phyloP scores from a whole-genome alignment of 352 stramenopile species.

The Globisporangium uncinulatum region DNA sequence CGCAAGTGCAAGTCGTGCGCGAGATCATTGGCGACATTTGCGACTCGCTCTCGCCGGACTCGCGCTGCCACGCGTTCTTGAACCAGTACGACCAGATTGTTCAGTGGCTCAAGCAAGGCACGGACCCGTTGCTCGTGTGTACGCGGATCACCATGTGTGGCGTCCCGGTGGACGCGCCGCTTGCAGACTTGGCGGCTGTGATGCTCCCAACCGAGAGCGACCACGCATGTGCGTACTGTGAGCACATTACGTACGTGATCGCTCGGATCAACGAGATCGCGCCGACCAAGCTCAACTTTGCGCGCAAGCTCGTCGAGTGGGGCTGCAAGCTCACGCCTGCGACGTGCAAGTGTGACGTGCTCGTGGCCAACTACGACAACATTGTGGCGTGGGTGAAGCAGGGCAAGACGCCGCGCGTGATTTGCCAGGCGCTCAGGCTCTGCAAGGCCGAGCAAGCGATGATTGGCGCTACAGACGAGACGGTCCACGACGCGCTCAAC shows the following conservation, averaged over 20 bases:
- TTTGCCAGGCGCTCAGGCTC: constrained; percentile 56
- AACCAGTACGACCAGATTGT: constrained; percentile 76
- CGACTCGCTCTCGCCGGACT: constrained; percentile 58
- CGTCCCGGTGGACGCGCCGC: background rate
- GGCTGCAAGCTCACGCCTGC: constrained; percentile 10
- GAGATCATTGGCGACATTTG: constrained; percentile 75
- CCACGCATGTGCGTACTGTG: constrained; percentile 13
- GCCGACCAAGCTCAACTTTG: constrained; percentile 8
- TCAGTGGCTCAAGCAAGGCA: constrained; percentile 68
- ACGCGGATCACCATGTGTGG: constrained; percentile 54
- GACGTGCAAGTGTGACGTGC: constrained; percentile 13
- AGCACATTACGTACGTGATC: constrained; percentile 5
- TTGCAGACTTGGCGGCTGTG: constrained; percentile 2
- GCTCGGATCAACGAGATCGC: constrained; percentile 6
- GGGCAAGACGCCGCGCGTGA: constrained; percentile 54
- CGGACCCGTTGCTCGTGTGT: constrained; percentile 56
- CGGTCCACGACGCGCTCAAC: constrained; percentile 23
- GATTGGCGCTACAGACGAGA: constrained; percentile 4
- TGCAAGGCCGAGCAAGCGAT: constrained; percentile 16
- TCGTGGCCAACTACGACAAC: constrained; percentile 14
- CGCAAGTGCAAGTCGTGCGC: constrained; percentile 58
- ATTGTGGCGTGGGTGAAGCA: constrained; percentile 30
- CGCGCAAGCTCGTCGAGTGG: constrained; percentile 4
- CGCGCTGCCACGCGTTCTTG: constrained; percentile 75
- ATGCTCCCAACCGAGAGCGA: background rate